Evolutionary conservation across 768 basidiomycete genomes (phyloP).

Genomic region (Cantharellus anzutake): DNA sequence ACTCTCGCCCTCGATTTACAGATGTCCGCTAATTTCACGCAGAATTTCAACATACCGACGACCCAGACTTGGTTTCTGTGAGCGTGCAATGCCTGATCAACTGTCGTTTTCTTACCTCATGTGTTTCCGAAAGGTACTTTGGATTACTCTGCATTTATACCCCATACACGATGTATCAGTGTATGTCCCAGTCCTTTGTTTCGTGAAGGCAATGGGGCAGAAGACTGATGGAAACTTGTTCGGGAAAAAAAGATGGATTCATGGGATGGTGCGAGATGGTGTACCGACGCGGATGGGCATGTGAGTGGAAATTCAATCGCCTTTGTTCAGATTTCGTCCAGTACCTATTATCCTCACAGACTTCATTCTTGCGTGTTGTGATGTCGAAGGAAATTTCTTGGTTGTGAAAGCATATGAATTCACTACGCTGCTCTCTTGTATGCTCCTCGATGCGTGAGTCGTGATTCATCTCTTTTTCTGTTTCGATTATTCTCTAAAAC

Average conservation of each 20-base stretch:
- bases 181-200: conserved; percentile 25
- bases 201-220: background rate
- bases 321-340: background rate
- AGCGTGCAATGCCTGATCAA: conserved; percentile 15
- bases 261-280: conserved; percentile 68
- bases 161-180: conserved; percentile 78
- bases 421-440: conserved; percentile 73
- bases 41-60: conserved; percentile 52
- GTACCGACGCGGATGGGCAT: conserved; percentile 69
- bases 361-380: conserved; percentile 54
- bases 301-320: conserved; percentile 21
- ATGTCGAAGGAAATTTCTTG: conserved; percentile 78
- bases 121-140: conserved; percentile 38
- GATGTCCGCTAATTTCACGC: background rate
- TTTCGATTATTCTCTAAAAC: background rate
- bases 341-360: conserved; percentile 25
- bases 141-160: conserved; percentile 58
- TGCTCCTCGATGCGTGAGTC: conserved; percentile 73
- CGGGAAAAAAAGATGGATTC: conserved; percentile 39
- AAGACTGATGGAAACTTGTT: too few species aligned
- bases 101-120: background rate
- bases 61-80: conserved; percentile 76
- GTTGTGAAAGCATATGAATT: conserved; percentile 76
- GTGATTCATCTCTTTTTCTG: background rate
- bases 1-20: background rate